phyloP scores from a whole-genome alignment of 768 basidiomycete species.

The Boletus rufocinnamomeus region DNA sequence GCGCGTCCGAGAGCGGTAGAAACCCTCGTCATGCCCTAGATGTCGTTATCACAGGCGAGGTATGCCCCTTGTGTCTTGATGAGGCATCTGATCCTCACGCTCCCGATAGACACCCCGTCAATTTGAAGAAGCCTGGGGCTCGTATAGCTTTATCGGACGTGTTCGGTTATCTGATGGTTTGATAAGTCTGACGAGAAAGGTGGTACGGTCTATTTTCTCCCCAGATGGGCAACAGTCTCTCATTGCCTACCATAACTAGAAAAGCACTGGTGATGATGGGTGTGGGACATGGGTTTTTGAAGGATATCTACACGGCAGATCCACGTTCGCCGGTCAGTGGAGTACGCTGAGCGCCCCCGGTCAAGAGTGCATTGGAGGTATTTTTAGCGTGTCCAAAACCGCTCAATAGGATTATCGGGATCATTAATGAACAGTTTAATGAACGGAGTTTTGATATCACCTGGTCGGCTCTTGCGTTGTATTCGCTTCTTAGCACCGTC shows the following conservation, averaged over 20 bases:
- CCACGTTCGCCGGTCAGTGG: slow-evolving; percentile 58
- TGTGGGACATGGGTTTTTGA: slow-evolving; percentile 59
- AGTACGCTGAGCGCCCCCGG: slow-evolving; percentile 38
- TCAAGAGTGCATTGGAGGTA: slow-evolving; percentile 44
- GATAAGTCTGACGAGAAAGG: slow-evolving; percentile 61
- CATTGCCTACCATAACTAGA: slow-evolving; percentile 35
- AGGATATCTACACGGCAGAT: slow-evolving; percentile 51
- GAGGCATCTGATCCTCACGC: slow-evolving; percentile 27
- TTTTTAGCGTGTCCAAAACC: slow-evolving; percentile 60
- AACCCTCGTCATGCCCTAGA: slow-evolving; percentile 34
- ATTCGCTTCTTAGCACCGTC: slow-evolving; percentile 5
- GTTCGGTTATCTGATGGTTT: slow-evolving; percentile 56
- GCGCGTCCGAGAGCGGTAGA: slow-evolving; percentile 31
- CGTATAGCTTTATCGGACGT: slow-evolving; percentile 59
- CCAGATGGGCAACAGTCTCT: background rate
- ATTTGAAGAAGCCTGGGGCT: slow-evolving; percentile 66
- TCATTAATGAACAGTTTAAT: slow-evolving; percentile 31
- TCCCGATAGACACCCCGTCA: slow-evolving; percentile 48
- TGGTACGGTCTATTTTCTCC: slow-evolving; percentile 43
- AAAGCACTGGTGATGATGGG: slow-evolving; percentile 39
- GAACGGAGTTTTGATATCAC: slow-evolving; percentile 27
- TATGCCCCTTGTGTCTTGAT: slow-evolving; percentile 25
- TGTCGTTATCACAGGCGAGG: slow-evolving; percentile 40
- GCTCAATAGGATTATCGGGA: slow-evolving; percentile 30
- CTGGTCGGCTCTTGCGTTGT: background rate